Percentiles rank a stretch among this genome's conserved stretches.
These are phyloP conservation scores for Keqinozyma sinolaborantium DNA, from an alignment of 1,139 yeast species.

Conservation along the genomic window DNA sequence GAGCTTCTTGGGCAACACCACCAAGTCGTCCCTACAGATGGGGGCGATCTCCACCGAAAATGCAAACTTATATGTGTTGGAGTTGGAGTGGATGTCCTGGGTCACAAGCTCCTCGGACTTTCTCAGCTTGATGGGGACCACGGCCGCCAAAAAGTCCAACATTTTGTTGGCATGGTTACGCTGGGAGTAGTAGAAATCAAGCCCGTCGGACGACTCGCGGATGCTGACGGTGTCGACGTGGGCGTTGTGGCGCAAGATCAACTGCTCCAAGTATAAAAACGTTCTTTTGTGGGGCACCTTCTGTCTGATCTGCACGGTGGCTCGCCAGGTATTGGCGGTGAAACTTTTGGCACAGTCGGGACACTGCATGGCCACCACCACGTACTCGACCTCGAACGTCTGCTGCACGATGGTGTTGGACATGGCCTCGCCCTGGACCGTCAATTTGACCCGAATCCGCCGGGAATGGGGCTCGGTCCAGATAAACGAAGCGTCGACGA, in stretches of 20 bases:
- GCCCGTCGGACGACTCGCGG: constrained; percentile 89
- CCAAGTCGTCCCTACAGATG: constrained; percentile 95
- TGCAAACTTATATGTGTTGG: constrained; percentile 84
- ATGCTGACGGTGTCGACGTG: constrained; percentile 93
- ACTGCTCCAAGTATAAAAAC: constrained; percentile 88
- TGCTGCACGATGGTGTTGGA: constrained; percentile 91
- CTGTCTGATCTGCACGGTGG: constrained; percentile 95
- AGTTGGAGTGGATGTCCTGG: constrained; percentile 88
- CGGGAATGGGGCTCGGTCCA: constrained; percentile 99
- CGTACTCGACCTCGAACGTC: constrained; percentile 90
- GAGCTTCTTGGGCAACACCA: constrained; percentile 78
- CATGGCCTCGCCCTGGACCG: constrained; percentile 97
- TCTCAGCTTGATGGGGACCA: constrained; percentile 82
- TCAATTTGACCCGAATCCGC: constrained; percentile 82
- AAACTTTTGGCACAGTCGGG: constrained; percentile 97
- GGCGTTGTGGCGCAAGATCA: constrained; percentile 89
- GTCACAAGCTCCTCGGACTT: constrained; percentile 90
- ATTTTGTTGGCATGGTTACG: constrained; percentile 90
- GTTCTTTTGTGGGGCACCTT: constrained; percentile 97
- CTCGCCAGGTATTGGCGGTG: constrained; percentile 97
- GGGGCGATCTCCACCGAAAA: constrained; percentile 94
- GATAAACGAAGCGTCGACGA: constrained; percentile 89
- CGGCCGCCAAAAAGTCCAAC: constrained; percentile 85
- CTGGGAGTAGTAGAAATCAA: constrained; percentile 87
- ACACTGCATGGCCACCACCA: constrained; percentile 95